Conservation (phyloP, 2,329 filamentous ascomycete genomes). For the Phaeophleospora eucalypticola region DNA sequence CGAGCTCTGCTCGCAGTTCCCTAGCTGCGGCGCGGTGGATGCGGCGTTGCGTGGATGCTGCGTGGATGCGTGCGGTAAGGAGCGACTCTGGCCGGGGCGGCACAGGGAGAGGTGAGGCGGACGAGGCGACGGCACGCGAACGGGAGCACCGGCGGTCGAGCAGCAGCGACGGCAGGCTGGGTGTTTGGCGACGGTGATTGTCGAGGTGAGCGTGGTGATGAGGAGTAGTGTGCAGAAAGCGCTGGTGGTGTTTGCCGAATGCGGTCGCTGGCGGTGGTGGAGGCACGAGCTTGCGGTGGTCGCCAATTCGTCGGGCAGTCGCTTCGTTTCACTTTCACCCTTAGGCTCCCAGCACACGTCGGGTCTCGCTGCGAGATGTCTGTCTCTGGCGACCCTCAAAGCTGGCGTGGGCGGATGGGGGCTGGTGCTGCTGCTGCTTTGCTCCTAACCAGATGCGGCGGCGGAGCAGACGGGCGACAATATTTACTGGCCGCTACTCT, state of each 20-base stretch:
- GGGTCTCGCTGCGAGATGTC: too few relatives aligned
- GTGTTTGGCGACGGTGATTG: background rate
- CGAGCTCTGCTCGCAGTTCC: background rate
- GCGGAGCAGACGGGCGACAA: background rate
- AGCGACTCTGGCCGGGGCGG: background rate
- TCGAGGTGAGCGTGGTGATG: background rate
- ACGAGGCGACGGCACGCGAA: background rate
- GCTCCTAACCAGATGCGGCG: background rate
- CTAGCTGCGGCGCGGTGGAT: slow-evolving; percentile 5
- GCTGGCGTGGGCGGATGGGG: background rate
- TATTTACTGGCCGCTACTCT: background rate
- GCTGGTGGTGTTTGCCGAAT: background rate
- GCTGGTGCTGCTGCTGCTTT: background rate
- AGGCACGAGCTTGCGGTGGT: background rate
- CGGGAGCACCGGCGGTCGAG: background rate
- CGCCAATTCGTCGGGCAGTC: background rate
- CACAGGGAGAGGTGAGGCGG: background rate
- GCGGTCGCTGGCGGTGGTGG: background rate
- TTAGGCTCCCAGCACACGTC: too few relatives aligned
- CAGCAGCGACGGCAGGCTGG: background rate
- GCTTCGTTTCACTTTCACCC: background rate
- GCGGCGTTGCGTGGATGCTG: slow-evolving; percentile 1
- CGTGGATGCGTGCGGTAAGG: background rate
- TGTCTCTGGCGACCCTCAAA: too few relatives aligned
- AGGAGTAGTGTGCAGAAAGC: background rate